Percentiles rank a stretch among this genome's conserved stretches.
These are phyloP conservation scores for Platanthera guangdongensis DNA, from an alignment of 106 monocot species.

Conservation along the genomic window DNA sequence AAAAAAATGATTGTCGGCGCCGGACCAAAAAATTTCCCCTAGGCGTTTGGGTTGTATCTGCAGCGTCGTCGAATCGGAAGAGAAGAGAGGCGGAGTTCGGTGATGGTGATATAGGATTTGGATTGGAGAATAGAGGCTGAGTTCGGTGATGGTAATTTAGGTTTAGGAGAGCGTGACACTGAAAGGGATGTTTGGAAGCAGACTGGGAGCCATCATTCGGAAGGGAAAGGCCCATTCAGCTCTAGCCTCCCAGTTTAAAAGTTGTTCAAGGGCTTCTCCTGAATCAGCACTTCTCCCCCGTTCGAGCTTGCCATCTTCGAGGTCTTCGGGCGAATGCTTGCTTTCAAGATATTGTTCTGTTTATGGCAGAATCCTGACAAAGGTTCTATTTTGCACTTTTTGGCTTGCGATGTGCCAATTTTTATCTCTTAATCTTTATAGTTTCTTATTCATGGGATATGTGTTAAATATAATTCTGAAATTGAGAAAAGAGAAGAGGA, in stretches of 20 bases:
- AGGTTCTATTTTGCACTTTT: slow-evolving; percentile 21
- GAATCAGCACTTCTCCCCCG: slow-evolving; percentile 10
- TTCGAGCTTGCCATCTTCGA: slow-evolving; percentile 15
- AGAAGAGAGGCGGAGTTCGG: too few species aligned
- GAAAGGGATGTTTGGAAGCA: slow-evolving; percentile 26
- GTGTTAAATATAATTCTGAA: too few species aligned
- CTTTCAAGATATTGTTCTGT: slow-evolving; percentile 24
- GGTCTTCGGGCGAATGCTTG: slow-evolving; percentile 1
- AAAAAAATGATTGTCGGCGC: too few species aligned
- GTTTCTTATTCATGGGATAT: not conserved
- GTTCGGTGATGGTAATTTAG: not conserved
- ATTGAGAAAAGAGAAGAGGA: too few species aligned
- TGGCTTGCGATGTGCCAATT: not conserved
- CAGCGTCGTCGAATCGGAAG: too few species aligned
- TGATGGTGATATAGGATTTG: too few species aligned
- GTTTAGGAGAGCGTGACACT: not conserved
- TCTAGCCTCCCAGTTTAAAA: slow-evolving; percentile 19
- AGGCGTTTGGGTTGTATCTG: too few species aligned
- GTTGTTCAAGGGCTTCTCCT: slow-evolving; percentile 25
- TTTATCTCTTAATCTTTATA: not conserved
- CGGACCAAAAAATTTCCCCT: too few species aligned
- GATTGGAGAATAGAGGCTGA: too few species aligned
- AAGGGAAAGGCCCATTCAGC: slow-evolving; percentile 22
- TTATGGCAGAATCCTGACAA: slow-evolving; percentile 24
- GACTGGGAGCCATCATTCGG: slow-evolving; percentile 38